Evolutionary conservation across 129 eudicot species (phyloP), one percentile per base, ranked within the genome.

Genomic region (Kitagawia praeruptora): DNA sequence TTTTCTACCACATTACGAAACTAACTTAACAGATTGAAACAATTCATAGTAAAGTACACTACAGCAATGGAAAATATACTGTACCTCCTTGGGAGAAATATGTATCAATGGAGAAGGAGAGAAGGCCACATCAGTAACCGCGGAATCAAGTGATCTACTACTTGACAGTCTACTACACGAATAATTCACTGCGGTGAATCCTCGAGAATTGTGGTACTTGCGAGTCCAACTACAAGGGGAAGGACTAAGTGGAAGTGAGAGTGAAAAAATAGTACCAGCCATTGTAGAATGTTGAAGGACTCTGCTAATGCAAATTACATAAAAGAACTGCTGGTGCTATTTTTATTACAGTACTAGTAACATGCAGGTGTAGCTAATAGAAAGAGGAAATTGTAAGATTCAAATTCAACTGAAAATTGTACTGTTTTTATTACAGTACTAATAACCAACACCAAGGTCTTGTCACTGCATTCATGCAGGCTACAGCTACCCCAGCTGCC

Each of bases 91-190:
- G 5, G 75, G 75, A 16, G 48, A 70, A 6, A 39, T 8, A 37
- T 19, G 75, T 18, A 70, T 67, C 73, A 66, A 18, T 70, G 75
- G 75, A 70, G 75, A 70, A 39, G 75, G 13, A 70, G 75, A 39
- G 5, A 70, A 70, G 47, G 28, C 45, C 28, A 70, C 5, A 70
- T 37, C 75, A 39, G 75, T 70, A 11, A 70, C 25, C 0, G 42
- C 46, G 11, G 75, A 70, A 70, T 19, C 42, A 18, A 19, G 12
- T 34, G 40, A 28, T 69, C 41, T 14, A 6, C 46, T 18, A 37
- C 25, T 11, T 3, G 47, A 37, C 45, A 38, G 25, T 37, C 75
- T 37, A 39, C 45, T 16, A 6, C 47, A 25, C 5, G 25, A 5
- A 39, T 70, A 70, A 19, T 70, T 70, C 5, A 37, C 47, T 19